Evolutionary conservation across 495 filamentous ascomycete species (phyloP), one percentile per base, ranked within the genome.

Genomic region (Opeltia flavorubescens): DNA sequence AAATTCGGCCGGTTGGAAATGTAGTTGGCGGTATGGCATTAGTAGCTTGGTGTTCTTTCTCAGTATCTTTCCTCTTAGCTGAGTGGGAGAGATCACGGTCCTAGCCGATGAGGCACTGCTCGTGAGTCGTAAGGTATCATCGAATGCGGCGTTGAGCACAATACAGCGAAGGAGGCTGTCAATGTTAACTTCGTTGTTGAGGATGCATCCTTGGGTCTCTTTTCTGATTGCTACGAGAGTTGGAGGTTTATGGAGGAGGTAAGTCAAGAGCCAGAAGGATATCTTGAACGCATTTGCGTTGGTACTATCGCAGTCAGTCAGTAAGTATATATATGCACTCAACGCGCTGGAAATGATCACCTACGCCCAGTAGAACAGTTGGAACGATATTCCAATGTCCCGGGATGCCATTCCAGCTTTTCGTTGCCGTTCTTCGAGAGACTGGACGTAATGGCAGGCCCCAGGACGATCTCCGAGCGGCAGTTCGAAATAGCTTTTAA

Each of bases 21-120:
- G 59, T 27, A 62, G 33, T 44, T 55, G 55, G 12, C 59, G 59
- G 36, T 51, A 58, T 17, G 58, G 48, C n/a, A 60, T 48, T 27
- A 62, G 13, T 7, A 61, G 21, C 11, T 52, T 50, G 3, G 24
- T 46, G 17, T 53, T 55, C 3, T 33, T 5, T 12, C 35, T 25
- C 3, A 61, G 59, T 4, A 46, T 40, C 17, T 51, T 53, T 31
- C 54, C 54, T 9, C 51, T 46, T 18, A 62, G 25, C 2, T 25
- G 12, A 4, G 50, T 59, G 6, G 42, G 23, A 1, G 27, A 39
- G 17, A 23, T 28, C 12, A 61, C 45, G 35, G 20, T 38, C 2
- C 59, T 50, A 6, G 49, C 42, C 13, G 56, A 50, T 0, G 53
- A 29, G 15, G 49, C 43, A n/a, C 40, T 25, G 12, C 21, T 38